Evolutionary conservation across 2,329 filamentous ascomycete species (phyloP), one percentile per base, ranked within the genome.

Genomic region (Mycosphaerella arachidis): DNA sequence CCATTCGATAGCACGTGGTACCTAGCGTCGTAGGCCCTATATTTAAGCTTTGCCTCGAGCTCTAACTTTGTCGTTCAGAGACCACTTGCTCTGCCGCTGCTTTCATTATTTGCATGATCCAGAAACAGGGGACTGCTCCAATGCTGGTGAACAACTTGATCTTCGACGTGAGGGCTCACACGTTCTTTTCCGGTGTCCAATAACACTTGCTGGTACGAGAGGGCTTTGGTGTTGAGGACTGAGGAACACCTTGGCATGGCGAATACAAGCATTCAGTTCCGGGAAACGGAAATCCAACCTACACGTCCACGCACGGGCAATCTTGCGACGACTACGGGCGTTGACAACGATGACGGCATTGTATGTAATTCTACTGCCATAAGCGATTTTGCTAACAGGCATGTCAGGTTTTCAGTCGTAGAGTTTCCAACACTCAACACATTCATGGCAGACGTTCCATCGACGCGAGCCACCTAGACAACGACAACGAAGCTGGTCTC

Each of bases 401-500:
- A n/a, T 24, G 4, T 12, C 24, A 66, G 62, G 61, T 66, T 16
- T 66, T 65, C 56, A 58, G 57, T 12, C 56, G 64, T 6, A 57
- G 60, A 7, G 37, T 64, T n/a, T 64, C 64, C 12, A 56, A 46
- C 35, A 60, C 55, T 6, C 48, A 33, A 30, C 27, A 57, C 57
- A 16, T 59, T 55, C 20, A 59, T 53, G 35, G 59, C 40, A 9
- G 52, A 40, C 43, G 50, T 6, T 52, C 50, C 13, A 35, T 66
- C 61, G 10, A 67, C 46, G 65, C 59, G 8, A 62, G 66, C 24
- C 58, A 64, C 29, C 50, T 52, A 9, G 50, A 52, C 9, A 20
- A 24, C 40, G 59, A 54, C 33, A 65, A 68, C 27, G 66, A 71
- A 53, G 66, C 68, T 13, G 68, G 66, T 13, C 58, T 71, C 3